A percentile compares a stretch with the other conserved stretches of the same genome.
Conservation (phyloP, 306 rosid genomes). For the Quercus wislizeni region DNA sequence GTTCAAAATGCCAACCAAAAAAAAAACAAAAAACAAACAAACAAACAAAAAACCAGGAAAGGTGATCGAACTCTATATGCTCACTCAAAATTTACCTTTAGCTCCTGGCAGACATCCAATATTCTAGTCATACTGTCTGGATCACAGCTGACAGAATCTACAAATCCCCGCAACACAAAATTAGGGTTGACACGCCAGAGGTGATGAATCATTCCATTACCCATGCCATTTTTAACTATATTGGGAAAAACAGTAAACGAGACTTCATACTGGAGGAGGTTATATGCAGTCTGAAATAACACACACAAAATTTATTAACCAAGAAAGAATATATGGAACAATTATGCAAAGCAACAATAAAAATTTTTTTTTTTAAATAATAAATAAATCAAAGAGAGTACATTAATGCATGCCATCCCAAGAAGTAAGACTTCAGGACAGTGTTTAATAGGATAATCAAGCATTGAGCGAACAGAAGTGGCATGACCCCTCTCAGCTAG, state of each 20-base stretch:
- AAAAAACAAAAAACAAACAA: neutral
- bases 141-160: slow-evolving; percentile 64
- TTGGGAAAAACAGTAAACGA: slow-evolving; percentile 62
- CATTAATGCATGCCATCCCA: slow-evolving; percentile 81
- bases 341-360: neutral
- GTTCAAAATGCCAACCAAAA: neutral
- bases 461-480: slow-evolving; percentile 65
- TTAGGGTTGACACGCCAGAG: slow-evolving; percentile 81
- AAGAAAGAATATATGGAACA: slow-evolving; percentile 2
- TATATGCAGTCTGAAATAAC: slow-evolving; percentile 81
- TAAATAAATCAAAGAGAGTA: slow-evolving; percentile 27
- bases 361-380: neutral
- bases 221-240: slow-evolving; percentile 54
- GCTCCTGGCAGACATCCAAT: slow-evolving; percentile 81
- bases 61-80: slow-evolving; percentile 9
- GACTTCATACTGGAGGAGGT: slow-evolving; percentile 83
- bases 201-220: slow-evolving; percentile 61
- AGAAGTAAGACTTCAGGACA: slow-evolving; percentile 94
- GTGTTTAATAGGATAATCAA: slow-evolving; percentile 81
- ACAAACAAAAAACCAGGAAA: neutral
- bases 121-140: slow-evolving; percentile 56
- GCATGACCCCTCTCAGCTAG: slow-evolving; percentile 97
- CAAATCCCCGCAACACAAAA: slow-evolving; percentile 74
- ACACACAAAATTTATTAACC: slow-evolving; percentile 18
- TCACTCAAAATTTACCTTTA: slow-evolving; percentile 54